Evolutionary conservation across 2,329 filamentous ascomycete species (phyloP), one percentile per base, ranked within the genome.

Genomic region (Botrytis byssoidea): DNA sequence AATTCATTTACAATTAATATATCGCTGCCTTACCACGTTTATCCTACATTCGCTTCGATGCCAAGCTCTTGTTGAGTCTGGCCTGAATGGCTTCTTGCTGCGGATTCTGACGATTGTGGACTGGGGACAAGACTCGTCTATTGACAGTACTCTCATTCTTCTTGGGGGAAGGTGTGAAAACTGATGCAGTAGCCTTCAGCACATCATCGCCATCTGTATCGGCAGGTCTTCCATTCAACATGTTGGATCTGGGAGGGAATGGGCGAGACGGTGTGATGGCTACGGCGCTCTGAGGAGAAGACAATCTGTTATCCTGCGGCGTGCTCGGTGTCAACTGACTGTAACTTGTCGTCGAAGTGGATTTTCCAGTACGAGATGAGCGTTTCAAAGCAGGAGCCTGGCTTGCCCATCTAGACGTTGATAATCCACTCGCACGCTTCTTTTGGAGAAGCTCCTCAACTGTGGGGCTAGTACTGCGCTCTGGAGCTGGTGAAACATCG

Each of bases 1-100:
- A 69, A 9, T 16, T 3, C 37, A 18, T 22, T n/a, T n/a, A 42
- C 35, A 57, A 9, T 37, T 25, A 3, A 20, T 12, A 57, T 25
- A 9, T 37, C 48, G 3, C 29, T 37, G 57, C 51, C 7, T 42
- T n/a, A 25, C 18, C 25, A 25, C 40, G 40, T 42, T n/a, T 32
- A 35, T 37, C 46, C 35, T 67, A 55, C n/a, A 67, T 59, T 2
- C n/a, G 37, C 59, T 59, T 46, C 8, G 29, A 46, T 46, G 68
- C 48, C 71, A 75, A 70, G 60, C 73, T 75, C 51, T 64, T 73
- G 35, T 75, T 75, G 37, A 76, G 71, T 69, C 75, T 72, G 1
- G 60, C 60, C 44, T 77, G 75, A 32, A 76, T 14, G 22, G 44
- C 37, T 37, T 73, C 64, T 46, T 73, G 71, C 18, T 71, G 69